Evolutionary conservation across 2,329 filamentous ascomycete genomes (phyloP).

Genomic region (Cytospora piceae): DNA sequence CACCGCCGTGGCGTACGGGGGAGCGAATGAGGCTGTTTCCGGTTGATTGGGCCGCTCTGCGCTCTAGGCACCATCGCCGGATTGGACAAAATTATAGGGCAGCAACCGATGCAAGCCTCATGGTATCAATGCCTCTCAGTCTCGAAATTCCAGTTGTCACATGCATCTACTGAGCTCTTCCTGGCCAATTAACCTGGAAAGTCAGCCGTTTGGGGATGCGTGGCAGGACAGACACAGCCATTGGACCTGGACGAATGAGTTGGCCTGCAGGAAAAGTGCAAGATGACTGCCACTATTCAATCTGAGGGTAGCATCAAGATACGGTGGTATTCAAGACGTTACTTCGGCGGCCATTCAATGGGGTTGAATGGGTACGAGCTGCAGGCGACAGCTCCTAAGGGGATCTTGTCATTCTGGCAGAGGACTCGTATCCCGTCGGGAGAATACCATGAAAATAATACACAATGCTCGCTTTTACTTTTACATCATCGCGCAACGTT

Average conservation of each 20-base stretch:
- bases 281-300: background rate
- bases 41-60: conserved; percentile 23
- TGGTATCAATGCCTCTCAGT: background rate
- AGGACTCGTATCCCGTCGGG: conserved; percentile 11
- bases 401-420: background rate
- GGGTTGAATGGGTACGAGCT: conserved; percentile 1
- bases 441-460: background rate
- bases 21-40: conserved; percentile 16
- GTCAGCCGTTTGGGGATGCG: background rate
- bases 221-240: background rate
- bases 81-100: conserved; percentile 25
- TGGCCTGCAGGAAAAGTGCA: background rate
- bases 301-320: background rate
- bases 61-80: conserved; percentile 5
- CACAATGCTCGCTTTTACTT: conserved; percentile 1
- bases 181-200: background rate
- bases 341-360: background rate
- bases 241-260: background rate
- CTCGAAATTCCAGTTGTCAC: background rate
- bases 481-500: conserved; percentile 15
- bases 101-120: conserved; percentile 10
- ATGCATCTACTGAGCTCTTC: background rate
- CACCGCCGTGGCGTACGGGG: conserved; percentile 2
- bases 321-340: background rate
- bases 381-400: background rate